Conservation (phyloP, 2,329 filamentous ascomycete species). For the Penicillium sp. region DNA sequence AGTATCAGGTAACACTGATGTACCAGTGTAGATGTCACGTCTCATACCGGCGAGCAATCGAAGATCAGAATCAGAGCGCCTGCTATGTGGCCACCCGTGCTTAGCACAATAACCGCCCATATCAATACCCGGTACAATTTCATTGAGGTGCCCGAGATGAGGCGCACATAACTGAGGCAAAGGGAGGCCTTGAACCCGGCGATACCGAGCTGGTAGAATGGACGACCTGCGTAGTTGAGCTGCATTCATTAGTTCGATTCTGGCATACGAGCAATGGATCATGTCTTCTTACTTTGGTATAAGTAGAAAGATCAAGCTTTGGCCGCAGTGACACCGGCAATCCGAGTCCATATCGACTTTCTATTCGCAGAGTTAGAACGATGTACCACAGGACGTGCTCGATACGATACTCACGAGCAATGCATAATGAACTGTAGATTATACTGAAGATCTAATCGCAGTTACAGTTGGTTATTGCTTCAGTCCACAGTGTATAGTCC, state of each 20-base stretch:
- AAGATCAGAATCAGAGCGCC: conserved; percentile 56
- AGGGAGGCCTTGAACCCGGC: conserved; percentile 61
- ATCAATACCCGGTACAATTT: conserved; percentile 51
- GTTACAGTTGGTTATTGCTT: neutral
- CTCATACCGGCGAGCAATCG: conserved; percentile 53
- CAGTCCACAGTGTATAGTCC: neutral
- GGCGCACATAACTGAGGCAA: conserved; percentile 57
- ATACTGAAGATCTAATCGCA: conserved; percentile 48
- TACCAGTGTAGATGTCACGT: neutral
- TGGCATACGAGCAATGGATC: neutral
- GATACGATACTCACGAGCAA: conserved; percentile 48
- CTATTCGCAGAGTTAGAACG: conserved; percentile 34
- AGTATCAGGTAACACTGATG: neutral
- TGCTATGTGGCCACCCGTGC: conserved; percentile 54
- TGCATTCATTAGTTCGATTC: conserved; percentile 22
- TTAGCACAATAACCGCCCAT: conserved; percentile 49
- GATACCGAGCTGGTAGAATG: conserved; percentile 60
- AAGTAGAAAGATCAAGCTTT: conserved; percentile 48
- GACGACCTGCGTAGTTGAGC: conserved; percentile 58
- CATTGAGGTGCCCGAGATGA: conserved; percentile 55
- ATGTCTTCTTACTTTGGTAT: conserved; percentile 42
- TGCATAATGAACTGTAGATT: conserved; percentile 56
- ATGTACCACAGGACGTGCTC: neutral
- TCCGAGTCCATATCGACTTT: conserved; percentile 59
- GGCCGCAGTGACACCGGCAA: conserved; percentile 53